A percentile compares a stretch with the other conserved stretches of the same genome.
Evolutionary conservation across 2,329 filamentous ascomycete genomes (phyloP).

Genomic region (Capronia epimyces): DNA sequence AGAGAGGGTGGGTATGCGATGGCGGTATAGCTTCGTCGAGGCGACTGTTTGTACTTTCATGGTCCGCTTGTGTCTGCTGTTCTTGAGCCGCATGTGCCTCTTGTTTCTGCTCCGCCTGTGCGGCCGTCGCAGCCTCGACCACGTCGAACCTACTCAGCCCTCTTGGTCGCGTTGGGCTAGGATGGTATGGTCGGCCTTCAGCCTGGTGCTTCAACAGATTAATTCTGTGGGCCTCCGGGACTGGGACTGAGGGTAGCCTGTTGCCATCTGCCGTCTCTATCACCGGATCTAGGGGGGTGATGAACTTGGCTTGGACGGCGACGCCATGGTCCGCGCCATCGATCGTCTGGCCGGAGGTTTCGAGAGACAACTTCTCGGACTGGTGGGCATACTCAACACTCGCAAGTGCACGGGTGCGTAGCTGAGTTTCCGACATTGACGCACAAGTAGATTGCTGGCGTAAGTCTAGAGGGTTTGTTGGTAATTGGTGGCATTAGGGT

Average conservation of each 20-base stretch:
- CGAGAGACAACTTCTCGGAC: constrained; percentile 31
- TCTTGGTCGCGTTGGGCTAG: constrained; percentile 4
- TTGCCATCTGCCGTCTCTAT: constrained; percentile 63
- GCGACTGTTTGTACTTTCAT: constrained; percentile 15
- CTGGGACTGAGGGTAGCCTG: constrained; percentile 62
- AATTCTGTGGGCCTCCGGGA: constrained; percentile 64
- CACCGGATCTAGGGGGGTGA: constrained; percentile 67
- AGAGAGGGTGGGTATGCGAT: constrained; percentile 70
- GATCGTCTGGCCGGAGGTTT: constrained; percentile 10
- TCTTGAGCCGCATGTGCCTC: background rate
- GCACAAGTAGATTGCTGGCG: background rate
- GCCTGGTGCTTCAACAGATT: constrained; percentile 43
- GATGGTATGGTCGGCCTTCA: constrained; percentile 17
- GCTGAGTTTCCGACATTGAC: constrained; percentile 23
- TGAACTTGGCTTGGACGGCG: constrained; percentile 33
- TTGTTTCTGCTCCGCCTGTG: constrained; percentile 7
- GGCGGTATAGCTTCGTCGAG: constrained; percentile 48
- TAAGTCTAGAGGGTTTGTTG: background rate
- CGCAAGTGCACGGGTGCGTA: constrained; percentile 18
- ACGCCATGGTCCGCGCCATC: constrained; percentile 13
- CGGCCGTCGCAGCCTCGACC: constrained; percentile 1
- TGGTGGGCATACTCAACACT: constrained; percentile 27
- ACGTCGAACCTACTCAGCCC: constrained; percentile 20
- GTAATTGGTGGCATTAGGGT: constrained; percentile 9
- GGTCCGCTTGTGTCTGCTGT: constrained; percentile 9